Base-by-base conservation (phyloP, 257 asterid genomes). In the Lycium ferocissimum region DNA sequence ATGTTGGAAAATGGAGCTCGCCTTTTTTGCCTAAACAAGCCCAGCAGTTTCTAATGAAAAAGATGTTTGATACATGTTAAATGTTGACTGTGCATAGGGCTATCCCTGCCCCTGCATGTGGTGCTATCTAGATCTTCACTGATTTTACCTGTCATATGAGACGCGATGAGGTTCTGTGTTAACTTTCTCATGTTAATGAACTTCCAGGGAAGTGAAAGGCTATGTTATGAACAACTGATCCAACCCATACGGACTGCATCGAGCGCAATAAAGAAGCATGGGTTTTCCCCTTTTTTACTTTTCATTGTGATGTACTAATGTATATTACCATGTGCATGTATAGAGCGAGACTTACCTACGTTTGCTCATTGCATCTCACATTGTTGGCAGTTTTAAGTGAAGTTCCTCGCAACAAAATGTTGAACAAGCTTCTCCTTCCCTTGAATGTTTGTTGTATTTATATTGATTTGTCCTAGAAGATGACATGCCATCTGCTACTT, bases 271-370 rank as follows among this genome's bases (percentile, higher is more conserved):
- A 54, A 54, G 59, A 54, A 54, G 59, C 59, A 54, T 10, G 59
- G 4, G 11, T 11, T 54, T 54, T 11, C 17, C 17, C 59, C 12
- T 18, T 11, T 54, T 54, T 59, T 5, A 59, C 66, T 59, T 5
- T 59, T 59, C 66, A 18, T 13, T 22, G 63, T 76, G 82, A 76
- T 76, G 65, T 53, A 26, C 62, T 49, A 22, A 22, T 75, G 61
- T 75, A 47, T 0, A 47, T 73, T 20, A 75, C 63, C 7, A 2
- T 51, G 63, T 76, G 14, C 63, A 51, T 69, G 26, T 76, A 22
- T 8, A 6, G 2, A 71, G 79, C 17, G 5, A 9, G 79, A 43
- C 37, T 18, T 43, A 9, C 78, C 33, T 8, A 15, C 22, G 3
- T 69, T 5, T 71, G 13, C 79, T 71, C 0, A 43, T 49, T 51